Conservation (phyloP, 2,329 filamentous ascomycete genomes). For the Alternaria brassicicola region DNA sequence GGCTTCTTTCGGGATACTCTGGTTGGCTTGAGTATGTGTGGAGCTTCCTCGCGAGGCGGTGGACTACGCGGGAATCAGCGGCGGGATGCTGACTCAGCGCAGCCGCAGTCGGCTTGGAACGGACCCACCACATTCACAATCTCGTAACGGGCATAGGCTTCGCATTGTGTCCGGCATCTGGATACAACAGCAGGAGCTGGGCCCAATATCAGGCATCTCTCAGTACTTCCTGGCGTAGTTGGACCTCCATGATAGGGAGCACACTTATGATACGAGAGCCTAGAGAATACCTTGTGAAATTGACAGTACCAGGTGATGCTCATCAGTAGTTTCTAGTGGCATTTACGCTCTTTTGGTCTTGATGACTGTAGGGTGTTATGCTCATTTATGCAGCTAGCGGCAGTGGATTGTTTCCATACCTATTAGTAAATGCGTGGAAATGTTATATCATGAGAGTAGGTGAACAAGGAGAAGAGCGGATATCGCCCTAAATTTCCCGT, state of each 20-base stretch:
- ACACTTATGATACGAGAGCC: constrained; percentile 42
- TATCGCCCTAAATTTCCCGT: not conserved
- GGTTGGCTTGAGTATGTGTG: not conserved
- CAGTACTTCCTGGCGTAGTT: constrained; percentile 46
- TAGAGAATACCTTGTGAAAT: constrained; percentile 40
- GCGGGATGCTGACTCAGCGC: constrained; percentile 2
- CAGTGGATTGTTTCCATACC: not conserved
- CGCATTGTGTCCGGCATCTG: constrained; percentile 52
- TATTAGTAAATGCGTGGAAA: not conserved
- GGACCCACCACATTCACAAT: no score
- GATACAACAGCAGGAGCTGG: constrained; percentile 39
- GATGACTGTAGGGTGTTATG: not conserved
- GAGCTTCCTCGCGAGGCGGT: not conserved
- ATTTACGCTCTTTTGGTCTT: no score
- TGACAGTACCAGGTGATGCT: not conserved
- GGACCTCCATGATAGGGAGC: constrained; percentile 45
- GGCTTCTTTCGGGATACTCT: not conserved
- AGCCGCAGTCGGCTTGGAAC: not conserved
- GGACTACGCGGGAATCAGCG: no score
- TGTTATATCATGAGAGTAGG: not conserved
- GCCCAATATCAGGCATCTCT: constrained; percentile 41
- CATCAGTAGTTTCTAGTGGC: no score
- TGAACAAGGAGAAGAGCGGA: not conserved
- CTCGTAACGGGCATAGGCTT: constrained; percentile 68
- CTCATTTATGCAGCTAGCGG: not conserved